Evolutionary conservation across 257 asterid species (phyloP).

Genomic region (Forsythia viridissima): DNA sequence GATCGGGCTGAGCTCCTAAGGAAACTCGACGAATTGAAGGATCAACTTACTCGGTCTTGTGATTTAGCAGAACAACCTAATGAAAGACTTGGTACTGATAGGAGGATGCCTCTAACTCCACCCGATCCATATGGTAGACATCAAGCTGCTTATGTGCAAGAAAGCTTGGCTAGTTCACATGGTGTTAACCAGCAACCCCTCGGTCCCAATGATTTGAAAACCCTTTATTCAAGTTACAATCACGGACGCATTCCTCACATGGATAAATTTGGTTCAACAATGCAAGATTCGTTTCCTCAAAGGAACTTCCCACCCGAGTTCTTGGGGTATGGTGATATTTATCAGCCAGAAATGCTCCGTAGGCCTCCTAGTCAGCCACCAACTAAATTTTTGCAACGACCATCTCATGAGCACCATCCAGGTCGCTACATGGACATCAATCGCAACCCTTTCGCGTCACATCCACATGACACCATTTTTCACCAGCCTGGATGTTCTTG

Average conservation of each 20-base stretch:
- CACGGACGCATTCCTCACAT: constrained; percentile 40
- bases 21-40: constrained; percentile 78
- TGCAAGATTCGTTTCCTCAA: constrained; percentile 49
- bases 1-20: constrained; percentile 77
- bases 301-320: constrained; percentile 46
- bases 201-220: constrained; percentile 37
- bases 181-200: constrained; percentile 44
- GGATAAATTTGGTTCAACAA: constrained; percentile 41
- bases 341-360: constrained; percentile 49
- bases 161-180: constrained; percentile 36
- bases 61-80: constrained; percentile 53
- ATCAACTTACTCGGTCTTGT: constrained; percentile 67
- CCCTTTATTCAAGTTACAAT: constrained; percentile 41
- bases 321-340: constrained; percentile 39
- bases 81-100: constrained; percentile 43
- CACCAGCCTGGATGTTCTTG: constrained; percentile 90
- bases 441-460: constrained; percentile 53
- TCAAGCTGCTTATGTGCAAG: constrained; percentile 41
- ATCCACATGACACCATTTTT: constrained; percentile 63
- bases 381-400: constrained; percentile 45
- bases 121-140: constrained; percentile 50
- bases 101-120: constrained; percentile 39
- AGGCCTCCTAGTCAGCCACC: constrained; percentile 49
- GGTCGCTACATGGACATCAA: constrained; percentile 48
- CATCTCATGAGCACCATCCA: constrained; percentile 47